These are phyloP conservation scores for Amanita brunnescens DNA, from an alignment of 768 basidiomycete species.

Conservation along the genomic window DNA sequence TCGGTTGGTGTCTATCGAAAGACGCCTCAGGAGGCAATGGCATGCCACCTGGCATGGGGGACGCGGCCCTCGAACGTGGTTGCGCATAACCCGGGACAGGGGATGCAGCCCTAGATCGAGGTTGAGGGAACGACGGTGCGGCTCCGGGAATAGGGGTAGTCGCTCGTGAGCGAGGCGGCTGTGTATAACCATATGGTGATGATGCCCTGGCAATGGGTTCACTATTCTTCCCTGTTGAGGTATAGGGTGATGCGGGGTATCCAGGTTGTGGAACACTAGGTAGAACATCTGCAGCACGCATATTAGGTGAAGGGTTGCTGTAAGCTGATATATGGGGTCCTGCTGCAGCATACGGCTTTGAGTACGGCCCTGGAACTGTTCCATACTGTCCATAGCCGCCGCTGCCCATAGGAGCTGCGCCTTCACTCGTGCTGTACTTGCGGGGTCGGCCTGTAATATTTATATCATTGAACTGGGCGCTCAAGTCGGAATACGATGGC, in stretches of 20 bases:
- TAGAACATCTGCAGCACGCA: conserved; percentile 36
- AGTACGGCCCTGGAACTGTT: conserved; percentile 13
- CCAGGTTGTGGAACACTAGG: conserved; percentile 16
- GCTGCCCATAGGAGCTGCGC: conserved; percentile 30
- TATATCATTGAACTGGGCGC: conserved; percentile 34
- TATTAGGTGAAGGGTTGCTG: conserved; percentile 37
- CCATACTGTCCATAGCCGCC: conserved; percentile 13
- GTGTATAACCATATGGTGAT: conserved; percentile 41
- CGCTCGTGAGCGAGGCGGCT: conserved; percentile 33
- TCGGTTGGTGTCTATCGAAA: conserved; percentile 33
- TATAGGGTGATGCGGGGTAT: conserved; percentile 25
- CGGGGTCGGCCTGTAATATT: conserved; percentile 34
- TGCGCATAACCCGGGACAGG: not conserved
- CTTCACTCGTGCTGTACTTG: conserved; percentile 36
- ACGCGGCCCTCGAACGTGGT: conserved; percentile 36
- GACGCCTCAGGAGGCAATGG: conserved; percentile 12
- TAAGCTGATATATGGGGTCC: conserved; percentile 24
- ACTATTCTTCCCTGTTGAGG: conserved; percentile 15
- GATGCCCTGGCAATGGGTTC: conserved; percentile 31
- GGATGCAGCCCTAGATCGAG: conserved; percentile 12
- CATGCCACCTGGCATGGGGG: conserved; percentile 40
- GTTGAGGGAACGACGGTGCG: conserved; percentile 32
- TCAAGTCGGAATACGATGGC: conserved; percentile 18
- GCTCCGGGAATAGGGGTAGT: conserved; percentile 50
- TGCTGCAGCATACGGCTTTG: conserved; percentile 17